Evolutionary conservation across 2,329 filamentous ascomycete genomes (phyloP).

Genomic region (Corniculantispora saksenae): DNA sequence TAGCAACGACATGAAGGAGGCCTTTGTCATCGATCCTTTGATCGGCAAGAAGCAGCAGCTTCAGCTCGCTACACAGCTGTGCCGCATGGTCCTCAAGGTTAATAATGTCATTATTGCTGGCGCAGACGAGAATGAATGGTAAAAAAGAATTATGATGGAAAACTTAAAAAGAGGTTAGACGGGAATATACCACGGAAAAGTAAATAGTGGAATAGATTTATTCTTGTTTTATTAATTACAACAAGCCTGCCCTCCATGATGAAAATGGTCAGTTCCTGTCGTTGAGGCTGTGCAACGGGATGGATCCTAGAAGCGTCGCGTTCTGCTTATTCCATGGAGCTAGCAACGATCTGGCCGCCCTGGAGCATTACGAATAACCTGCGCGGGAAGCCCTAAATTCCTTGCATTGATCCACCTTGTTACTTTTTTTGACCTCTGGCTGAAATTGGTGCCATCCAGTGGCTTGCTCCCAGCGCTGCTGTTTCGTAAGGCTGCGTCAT

Average conservation of each 20-base stretch:
- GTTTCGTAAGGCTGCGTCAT: slow-evolving; percentile 20
- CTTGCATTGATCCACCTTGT: slow-evolving; percentile 10
- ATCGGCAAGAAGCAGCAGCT: slow-evolving; percentile 98
- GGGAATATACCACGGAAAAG: slow-evolving; percentile 21
- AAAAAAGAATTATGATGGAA: slow-evolving; percentile 23
- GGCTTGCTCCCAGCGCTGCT: background rate
- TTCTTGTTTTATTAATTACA: slow-evolving; percentile 5
- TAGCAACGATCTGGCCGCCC: slow-evolving; percentile 1
- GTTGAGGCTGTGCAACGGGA: slow-evolving; percentile 8
- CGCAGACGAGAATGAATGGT: slow-evolving; percentile 77
- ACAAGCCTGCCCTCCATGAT: background rate
- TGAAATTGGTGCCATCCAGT: slow-evolving; percentile 6
- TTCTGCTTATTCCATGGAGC: slow-evolving; percentile 2
- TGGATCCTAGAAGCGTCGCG: background rate
- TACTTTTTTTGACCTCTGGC: slow-evolving; percentile 4
- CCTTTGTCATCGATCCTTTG: slow-evolving; percentile 96
- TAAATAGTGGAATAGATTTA: slow-evolving; percentile 17
- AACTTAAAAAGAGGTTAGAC: slow-evolving; percentile 7
- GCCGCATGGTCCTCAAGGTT: slow-evolving; percentile 96
- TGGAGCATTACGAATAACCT: slow-evolving; percentile 8
- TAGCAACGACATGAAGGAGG: slow-evolving; percentile 95
- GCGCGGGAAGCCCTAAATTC: slow-evolving; percentile 13
- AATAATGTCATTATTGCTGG: slow-evolving; percentile 96
- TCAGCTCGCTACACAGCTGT: slow-evolving; percentile 92
- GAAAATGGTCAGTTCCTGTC: slow-evolving; percentile 9